phyloP scores from a whole-genome alignment of 169 alveolate species.

The Plasmodium coatneyi region DNA sequence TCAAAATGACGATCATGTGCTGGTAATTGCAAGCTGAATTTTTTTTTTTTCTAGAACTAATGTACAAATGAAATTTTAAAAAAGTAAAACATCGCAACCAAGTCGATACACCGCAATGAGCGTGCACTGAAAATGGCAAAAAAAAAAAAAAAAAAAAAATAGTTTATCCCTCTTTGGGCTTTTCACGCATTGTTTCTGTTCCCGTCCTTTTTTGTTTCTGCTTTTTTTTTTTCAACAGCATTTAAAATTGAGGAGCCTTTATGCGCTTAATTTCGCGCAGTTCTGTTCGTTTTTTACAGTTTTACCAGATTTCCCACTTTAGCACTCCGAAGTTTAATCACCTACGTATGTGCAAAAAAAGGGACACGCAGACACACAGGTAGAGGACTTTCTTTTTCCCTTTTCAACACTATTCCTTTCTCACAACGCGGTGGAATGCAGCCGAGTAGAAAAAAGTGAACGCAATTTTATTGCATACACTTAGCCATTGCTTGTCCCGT shows the following conservation, averaged over 20 bases:
- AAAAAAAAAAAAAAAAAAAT: conserved; percentile 22
- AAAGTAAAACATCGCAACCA: conserved; percentile 2
- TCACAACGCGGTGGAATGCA: neutral
- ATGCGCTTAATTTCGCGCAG: neutral
- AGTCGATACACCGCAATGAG: neutral
- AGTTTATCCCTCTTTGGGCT: neutral
- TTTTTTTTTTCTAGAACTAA: conserved; percentile 10
- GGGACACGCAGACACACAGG: neutral
- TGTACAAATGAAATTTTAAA: neutral
- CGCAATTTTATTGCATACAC: neutral
- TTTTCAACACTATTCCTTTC: neutral
- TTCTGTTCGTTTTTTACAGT: neutral
- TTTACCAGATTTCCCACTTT: neutral
- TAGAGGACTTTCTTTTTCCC: neutral
- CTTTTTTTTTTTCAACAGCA: conserved; percentile 1
- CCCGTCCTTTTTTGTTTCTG: conserved; percentile 7
- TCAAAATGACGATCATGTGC: neutral
- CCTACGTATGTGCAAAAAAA: neutral
- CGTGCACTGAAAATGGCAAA: conserved; percentile 25
- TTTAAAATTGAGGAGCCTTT: neutral
- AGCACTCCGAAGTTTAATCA: neutral
- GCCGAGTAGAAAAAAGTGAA: neutral
- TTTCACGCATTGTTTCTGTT: conserved; percentile 20
- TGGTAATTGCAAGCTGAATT: neutral
- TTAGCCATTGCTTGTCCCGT: neutral